Evolutionary conservation across 176 grass and related monocot genomes (phyloP).

Genomic region (Thalia dealbata): DNA sequence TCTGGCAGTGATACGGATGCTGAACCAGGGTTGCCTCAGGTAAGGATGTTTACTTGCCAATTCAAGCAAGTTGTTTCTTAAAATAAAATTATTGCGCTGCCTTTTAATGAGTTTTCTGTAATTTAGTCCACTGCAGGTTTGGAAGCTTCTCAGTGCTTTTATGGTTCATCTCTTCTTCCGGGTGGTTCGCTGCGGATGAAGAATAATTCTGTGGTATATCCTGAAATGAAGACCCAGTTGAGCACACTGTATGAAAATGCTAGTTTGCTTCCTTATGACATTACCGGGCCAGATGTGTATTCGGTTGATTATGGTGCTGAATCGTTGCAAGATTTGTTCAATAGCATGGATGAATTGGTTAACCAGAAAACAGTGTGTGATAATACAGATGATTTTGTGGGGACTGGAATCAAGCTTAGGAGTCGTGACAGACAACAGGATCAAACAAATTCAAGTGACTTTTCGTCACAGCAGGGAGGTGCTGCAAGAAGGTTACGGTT

Average conservation of each 20-base stretch:
- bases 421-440: conserved; percentile 13
- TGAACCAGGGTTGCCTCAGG: conserved; percentile 9
- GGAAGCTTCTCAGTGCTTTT: not conserved
- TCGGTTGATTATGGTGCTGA: conserved; percentile 43
- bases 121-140: not conserved
- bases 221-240: conserved; percentile 19
- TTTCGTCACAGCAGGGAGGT: conserved; percentile 30
- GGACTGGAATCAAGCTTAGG: conserved; percentile 29
- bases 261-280: conserved; percentile 41
- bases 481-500: conserved; percentile 44
- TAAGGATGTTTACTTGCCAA: not conserved
- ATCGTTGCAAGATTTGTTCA: conserved; percentile 70
- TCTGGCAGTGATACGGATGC: conserved; percentile 18
- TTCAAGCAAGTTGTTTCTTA: not conserved
- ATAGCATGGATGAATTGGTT: conserved; percentile 40
- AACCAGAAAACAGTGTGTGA: conserved; percentile 20
- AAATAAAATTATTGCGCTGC: not conserved
- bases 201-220: conserved; percentile 20
- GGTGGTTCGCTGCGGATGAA: conserved; percentile 22
- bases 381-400: conserved; percentile 22
- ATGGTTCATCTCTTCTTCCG: not conserved
- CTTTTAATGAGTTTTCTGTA: conserved; percentile 8
- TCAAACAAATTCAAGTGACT: conserved; percentile 2
- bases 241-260: conserved; percentile 41
- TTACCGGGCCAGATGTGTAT: conserved; percentile 45